Conservation (phyloP, 2,329 filamentous ascomycete species). For the Gaeumannomyces sp. region DNA sequence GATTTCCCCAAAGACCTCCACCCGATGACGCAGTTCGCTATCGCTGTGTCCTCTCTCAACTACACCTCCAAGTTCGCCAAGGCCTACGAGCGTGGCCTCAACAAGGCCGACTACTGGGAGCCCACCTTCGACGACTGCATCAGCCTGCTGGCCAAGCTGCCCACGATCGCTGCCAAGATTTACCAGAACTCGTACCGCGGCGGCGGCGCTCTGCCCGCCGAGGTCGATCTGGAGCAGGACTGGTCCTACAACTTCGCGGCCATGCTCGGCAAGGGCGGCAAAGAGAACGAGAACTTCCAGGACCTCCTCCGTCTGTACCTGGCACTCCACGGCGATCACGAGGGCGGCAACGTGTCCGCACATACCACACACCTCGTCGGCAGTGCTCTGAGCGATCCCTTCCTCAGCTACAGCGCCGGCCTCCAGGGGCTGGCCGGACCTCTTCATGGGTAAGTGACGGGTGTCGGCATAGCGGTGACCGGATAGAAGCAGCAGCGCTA, state of each 20-base stretch:
- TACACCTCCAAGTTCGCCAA: slow-evolving; percentile 91
- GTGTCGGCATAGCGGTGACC: neutral
- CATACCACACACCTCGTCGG: slow-evolving; percentile 94
- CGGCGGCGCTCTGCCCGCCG: slow-evolving; percentile 63
- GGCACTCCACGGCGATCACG: slow-evolving; percentile 94
- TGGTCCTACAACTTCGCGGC: slow-evolving; percentile 99
- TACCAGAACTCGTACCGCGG: slow-evolving; percentile 87
- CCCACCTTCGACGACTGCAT: slow-evolving; percentile 95
- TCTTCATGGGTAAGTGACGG: slow-evolving; percentile 59
- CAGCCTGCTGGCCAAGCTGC: slow-evolving; percentile 88
- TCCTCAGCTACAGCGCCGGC: slow-evolving; percentile 92
- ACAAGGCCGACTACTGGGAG: slow-evolving; percentile 98
- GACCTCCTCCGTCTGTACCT: slow-evolving; percentile 91
- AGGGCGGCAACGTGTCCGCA: slow-evolving; percentile 95
- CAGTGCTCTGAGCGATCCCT: slow-evolving; percentile 88
- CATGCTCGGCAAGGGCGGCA: slow-evolving; percentile 85
- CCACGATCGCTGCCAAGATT: slow-evolving; percentile 93
- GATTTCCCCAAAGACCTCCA: slow-evolving; percentile 85
- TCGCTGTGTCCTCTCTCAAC: slow-evolving; percentile 92
- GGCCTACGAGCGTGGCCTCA: slow-evolving; percentile 82
- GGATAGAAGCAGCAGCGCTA: neutral
- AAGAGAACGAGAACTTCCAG: slow-evolving; percentile 89
- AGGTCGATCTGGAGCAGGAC: slow-evolving; percentile 79
- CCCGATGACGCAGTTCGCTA: slow-evolving; percentile 97
- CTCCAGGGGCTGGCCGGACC: slow-evolving; percentile 94